Evolutionary conservation across 2,329 filamentous ascomycete genomes (phyloP).

Genomic region (Epichloe coenophiala): DNA sequence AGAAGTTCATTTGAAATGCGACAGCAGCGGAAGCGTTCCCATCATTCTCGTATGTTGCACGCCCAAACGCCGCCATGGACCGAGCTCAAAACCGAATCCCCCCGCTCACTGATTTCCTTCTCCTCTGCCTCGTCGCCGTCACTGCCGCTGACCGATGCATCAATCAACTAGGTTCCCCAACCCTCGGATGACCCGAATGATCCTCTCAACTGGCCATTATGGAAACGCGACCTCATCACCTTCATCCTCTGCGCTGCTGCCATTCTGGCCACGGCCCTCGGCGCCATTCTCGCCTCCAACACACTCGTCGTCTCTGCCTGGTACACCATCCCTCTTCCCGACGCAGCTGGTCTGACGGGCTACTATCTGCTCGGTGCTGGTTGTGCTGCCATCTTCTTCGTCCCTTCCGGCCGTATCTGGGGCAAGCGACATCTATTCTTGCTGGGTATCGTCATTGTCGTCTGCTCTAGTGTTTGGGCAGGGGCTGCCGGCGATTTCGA

Average conservation of each 20-base stretch:
- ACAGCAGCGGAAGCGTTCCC: slow-evolving; percentile 48
- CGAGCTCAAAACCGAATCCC: not conserved
- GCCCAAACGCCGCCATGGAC: not conserved
- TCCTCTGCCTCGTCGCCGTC: not conserved
- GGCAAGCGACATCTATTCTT: slow-evolving; percentile 85
- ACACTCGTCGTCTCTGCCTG: slow-evolving; percentile 62
- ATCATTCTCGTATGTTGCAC: slow-evolving; percentile 55
- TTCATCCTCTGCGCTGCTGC: slow-evolving; percentile 64
- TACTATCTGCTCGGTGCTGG: slow-evolving; percentile 79
- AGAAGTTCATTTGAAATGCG: slow-evolving; percentile 52
- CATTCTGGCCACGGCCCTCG: slow-evolving; percentile 73
- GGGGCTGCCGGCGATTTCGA: slow-evolving; percentile 42
- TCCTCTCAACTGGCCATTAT: slow-evolving; percentile 73
- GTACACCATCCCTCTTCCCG: slow-evolving; percentile 54
- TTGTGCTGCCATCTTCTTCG: slow-evolving; percentile 69
- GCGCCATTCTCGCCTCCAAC: slow-evolving; percentile 78
- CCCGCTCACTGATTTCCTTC: no score
- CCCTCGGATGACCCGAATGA: slow-evolving; percentile 86
- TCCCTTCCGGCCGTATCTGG: slow-evolving; percentile 79
- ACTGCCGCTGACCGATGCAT: not conserved
- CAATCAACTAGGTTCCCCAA: slow-evolving; percentile 47
- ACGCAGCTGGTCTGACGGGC: slow-evolving; percentile 70
- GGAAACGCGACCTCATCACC: slow-evolving; percentile 72
- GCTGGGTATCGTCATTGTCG: slow-evolving; percentile 58
- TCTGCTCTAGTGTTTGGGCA: slow-evolving; percentile 66